Conservation (phyloP, 441 rosid species). For the Theobroma grandiflorum region DNA sequence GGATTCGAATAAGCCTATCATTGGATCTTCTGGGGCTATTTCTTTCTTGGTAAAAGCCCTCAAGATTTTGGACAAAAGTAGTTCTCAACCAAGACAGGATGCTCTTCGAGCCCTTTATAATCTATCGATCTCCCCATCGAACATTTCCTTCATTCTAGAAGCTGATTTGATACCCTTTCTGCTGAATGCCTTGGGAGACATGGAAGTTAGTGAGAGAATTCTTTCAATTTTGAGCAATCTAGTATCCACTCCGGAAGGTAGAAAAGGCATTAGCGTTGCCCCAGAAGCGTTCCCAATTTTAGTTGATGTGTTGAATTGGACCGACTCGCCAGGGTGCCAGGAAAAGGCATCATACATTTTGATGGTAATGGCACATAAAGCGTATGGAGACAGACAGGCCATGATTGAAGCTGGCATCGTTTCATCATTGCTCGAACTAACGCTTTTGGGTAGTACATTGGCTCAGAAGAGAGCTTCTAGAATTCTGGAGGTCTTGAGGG, state of each 20-base stretch:
- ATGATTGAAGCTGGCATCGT: conserved; percentile 94
- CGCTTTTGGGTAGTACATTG: conserved; percentile 88
- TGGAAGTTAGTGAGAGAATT: conserved; percentile 89
- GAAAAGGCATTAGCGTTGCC: conserved; percentile 67
- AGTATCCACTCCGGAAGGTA: conserved; percentile 82
- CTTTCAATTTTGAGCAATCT: conserved; percentile 82
- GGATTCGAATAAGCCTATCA: conserved; percentile 87
- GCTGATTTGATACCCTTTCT: conserved; percentile 67
- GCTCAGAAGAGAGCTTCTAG: conserved; percentile 97
- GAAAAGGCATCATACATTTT: conserved; percentile 85
- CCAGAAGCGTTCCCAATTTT: conserved; percentile 73
- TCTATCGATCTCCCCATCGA: conserved; percentile 73
- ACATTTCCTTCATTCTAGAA: conserved; percentile 65
- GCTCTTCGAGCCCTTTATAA: conserved; percentile 90
- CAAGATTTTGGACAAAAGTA: conserved; percentile 45
- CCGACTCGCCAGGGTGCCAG: conserved; percentile 92
- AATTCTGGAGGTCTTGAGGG: conserved; percentile 79
- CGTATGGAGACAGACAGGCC: conserved; percentile 82
- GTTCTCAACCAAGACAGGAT: conserved; percentile 81
- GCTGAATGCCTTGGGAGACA: conserved; percentile 73
- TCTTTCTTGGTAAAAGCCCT: conserved; percentile 75
- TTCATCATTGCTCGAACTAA: conserved; percentile 84
- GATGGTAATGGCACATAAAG: conserved; percentile 95
- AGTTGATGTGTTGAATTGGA: conserved; percentile 93
- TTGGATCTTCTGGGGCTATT: conserved; percentile 95